These are phyloP conservation scores for Irpex sp. DNA, from an alignment of 1,284 basidiomycete species.

Conservation along the genomic window DNA sequence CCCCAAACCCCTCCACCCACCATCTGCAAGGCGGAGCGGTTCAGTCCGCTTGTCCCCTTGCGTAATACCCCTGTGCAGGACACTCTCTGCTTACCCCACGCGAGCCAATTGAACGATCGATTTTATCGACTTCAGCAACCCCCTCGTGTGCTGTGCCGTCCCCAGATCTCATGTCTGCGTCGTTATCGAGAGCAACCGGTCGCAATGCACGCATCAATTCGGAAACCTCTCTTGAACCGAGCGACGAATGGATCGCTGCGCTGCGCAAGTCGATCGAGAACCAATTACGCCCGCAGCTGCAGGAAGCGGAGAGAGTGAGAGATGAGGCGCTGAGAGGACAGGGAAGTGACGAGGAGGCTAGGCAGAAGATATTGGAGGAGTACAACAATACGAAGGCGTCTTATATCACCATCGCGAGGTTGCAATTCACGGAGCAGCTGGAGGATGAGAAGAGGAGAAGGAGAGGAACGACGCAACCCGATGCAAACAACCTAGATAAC, in stretches of 20 bases:
- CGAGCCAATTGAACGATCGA: background rate
- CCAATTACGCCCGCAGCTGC: constrained; percentile 40
- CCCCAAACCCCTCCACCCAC: background rate
- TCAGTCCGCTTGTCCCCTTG: constrained; percentile 1
- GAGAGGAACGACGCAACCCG: background rate
- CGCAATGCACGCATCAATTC: background rate
- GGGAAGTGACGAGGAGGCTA: constrained; percentile 22
- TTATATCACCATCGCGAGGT: constrained; percentile 27
- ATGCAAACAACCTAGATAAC: background rate
- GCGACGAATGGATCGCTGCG: constrained; percentile 3
- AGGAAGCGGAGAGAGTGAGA: constrained; percentile 43
- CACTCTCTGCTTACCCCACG: background rate
- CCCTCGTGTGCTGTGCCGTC: background rate
- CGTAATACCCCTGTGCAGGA: background rate
- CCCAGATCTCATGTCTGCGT: background rate
- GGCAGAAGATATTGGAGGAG: constrained; percentile 32
- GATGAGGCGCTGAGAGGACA: constrained; percentile 33
- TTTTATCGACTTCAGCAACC: background rate
- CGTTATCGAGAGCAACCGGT: background rate
- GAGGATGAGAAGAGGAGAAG: constrained; percentile 26
- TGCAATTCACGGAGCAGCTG: constrained; percentile 25
- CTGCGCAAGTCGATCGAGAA: constrained; percentile 42
- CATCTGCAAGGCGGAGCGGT: background rate
- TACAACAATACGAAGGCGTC: constrained; percentile 36
- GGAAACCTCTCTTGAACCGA: background rate